Evolutionary conservation across 2,329 filamentous ascomycete genomes (phyloP), one percentile per base, ranked within the genome.

Genomic region (Hawksworthiomyces lignivorus): DNA sequence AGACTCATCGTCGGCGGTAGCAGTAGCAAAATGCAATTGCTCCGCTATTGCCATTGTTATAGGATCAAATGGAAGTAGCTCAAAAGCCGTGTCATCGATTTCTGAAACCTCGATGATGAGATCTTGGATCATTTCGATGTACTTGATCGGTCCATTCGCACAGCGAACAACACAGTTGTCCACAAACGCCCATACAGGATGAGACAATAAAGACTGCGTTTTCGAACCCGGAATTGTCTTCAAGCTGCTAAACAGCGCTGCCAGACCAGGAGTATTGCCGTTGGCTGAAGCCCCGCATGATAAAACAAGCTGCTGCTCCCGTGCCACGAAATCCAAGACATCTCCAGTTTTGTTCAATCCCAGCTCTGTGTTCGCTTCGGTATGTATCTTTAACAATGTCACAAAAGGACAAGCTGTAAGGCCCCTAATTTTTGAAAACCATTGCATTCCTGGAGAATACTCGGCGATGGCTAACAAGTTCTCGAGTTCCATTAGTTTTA

Each of bases 81-180:
- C 49, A 32, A 52, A 53, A 11, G 56, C 55, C 4, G 52, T 51
- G 4, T 55, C 60, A 22, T 56, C 52, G 15, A 58, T 50, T 3
- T 65, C 18, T 1, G 9, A 14, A 7, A 12, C 51, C 32, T 67
- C 59, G 41, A 63, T 58, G 45, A 62, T 50, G 2, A 74, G 50
- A 30, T 77, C 70, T 41, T 80, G 71, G 20, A 86, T 61, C 54
- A 79, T 67, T 47, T 92, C 84, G 21, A 92, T 77, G 54, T 95
- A 90, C 56, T 87, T 94, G 54, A 94, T 82, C 0, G 87, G 84
- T 19, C 82, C 82, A 3, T 67, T 80, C 14, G 81, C 80, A 51
- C 86, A 85, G 19, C 89, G 77, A 22, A 77, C 78, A 39, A 86
- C 70, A 59, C 87, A 94, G 48, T 94, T 88, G 55, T 96, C 89